These are phyloP conservation scores for Fusarium sp. DNA, from an alignment of 2,329 filamentous ascomycete species.

Conservation along the genomic window DNA sequence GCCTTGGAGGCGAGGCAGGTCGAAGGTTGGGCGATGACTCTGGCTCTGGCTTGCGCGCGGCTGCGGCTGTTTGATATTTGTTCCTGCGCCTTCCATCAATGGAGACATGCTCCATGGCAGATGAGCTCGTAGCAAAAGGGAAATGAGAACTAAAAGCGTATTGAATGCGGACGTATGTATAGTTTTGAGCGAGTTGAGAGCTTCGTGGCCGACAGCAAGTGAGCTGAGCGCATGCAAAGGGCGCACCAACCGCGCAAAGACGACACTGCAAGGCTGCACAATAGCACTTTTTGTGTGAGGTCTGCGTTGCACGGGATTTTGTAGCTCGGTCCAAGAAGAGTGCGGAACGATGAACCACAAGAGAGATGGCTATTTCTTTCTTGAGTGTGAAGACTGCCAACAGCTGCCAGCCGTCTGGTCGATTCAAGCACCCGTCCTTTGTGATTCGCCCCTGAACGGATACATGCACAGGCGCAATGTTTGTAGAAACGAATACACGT, in stretches of 20 bases:
- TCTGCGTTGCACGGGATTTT: conserved; percentile 37
- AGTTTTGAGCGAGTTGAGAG: conserved; percentile 4
- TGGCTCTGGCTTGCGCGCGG: conserved; percentile 28
- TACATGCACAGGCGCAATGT: conserved; percentile 23
- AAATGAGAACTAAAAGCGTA: neutral
- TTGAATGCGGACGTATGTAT: conserved; percentile 7
- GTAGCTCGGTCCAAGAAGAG: conserved; percentile 16
- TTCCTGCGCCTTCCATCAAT: conserved; percentile 48
- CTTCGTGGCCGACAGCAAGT: conserved; percentile 24
- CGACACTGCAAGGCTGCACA: conserved; percentile 32
- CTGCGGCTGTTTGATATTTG: conserved; percentile 19
- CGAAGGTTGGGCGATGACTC: conserved; percentile 39
- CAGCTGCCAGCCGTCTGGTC: conserved; percentile 44
- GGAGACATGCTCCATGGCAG: conserved; percentile 45
- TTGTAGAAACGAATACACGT: conserved; percentile 4
- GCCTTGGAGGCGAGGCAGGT: conserved; percentile 53
- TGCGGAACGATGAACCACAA: conserved; percentile 35
- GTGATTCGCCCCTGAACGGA: conserved; percentile 36
- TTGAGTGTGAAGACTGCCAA: conserved; percentile 17
- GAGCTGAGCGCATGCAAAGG: conserved; percentile 28
- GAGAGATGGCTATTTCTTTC: neutral
- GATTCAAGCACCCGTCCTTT: conserved; percentile 14
- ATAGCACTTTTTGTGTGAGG: conserved; percentile 29
- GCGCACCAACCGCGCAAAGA: conserved; percentile 23
- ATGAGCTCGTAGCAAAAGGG: conserved; percentile 1